Evolutionary conservation across 2,329 filamentous ascomycete species (phyloP).

Genomic region (Aspergillus sojae): DNA sequence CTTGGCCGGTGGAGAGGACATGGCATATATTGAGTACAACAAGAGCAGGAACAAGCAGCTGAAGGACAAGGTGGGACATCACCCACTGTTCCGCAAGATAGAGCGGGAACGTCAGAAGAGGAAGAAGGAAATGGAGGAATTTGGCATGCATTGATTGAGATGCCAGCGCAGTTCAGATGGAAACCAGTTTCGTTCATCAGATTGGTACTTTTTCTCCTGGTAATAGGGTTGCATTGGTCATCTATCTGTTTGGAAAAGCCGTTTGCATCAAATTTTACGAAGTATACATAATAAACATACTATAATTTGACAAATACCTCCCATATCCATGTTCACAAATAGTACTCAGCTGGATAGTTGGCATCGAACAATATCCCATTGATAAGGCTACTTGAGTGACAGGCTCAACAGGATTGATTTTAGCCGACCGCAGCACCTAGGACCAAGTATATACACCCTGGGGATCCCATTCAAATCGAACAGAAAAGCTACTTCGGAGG

Average conservation of each 20-base stretch:
- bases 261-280: not conserved
- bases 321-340: not conserved
- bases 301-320: not conserved
- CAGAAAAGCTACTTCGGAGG: not conserved
- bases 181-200: not conserved
- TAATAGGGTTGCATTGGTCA: not conserved
- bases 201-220: not conserved
- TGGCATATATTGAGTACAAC: conserved; percentile 92
- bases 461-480: not conserved
- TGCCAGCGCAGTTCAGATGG: not conserved
- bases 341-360: not conserved
- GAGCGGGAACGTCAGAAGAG: conserved; percentile 63
- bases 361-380: not conserved
- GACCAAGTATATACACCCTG: not conserved
- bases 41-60: conserved; percentile 69
- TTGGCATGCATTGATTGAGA: conserved; percentile 18
- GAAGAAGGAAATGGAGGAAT: conserved; percentile 48
- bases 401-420: not conserved
- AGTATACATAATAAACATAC: not conserved
- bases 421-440: not conserved
- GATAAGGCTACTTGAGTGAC: not conserved
- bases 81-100: conserved; percentile 68
- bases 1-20: conserved; percentile 87
- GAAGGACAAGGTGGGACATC: conserved; percentile 63
- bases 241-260: not conserved